Conservation (phyloP, 306 rosid species). For the Dryas octopetala region DNA sequence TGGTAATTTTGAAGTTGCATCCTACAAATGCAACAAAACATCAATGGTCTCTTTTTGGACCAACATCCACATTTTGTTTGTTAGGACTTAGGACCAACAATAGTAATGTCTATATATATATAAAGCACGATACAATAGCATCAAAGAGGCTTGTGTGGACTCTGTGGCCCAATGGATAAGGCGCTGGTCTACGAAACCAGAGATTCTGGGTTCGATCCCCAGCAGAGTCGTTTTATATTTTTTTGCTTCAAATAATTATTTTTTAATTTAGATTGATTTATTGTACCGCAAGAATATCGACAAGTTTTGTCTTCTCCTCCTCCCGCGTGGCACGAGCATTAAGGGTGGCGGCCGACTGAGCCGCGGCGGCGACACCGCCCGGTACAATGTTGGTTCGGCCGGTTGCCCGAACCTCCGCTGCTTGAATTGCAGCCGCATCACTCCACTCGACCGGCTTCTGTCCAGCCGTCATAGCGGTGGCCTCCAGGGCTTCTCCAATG, state of each 20-base stretch:
- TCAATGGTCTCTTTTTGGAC: neutral
- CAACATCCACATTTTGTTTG: too few species aligned
- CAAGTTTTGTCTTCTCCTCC: conserved; percentile 61
- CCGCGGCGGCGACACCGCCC: conserved; percentile 64
- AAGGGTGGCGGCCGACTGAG: conserved; percentile 68
- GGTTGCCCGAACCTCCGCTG: conserved; percentile 68
- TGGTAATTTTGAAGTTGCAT: conserved; percentile 54
- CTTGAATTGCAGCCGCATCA: conserved; percentile 75
- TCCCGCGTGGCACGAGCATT: conserved; percentile 48
- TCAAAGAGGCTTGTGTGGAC: conserved; percentile 15
- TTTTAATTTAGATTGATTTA: too few species aligned
- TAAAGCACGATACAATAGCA: too few species aligned
- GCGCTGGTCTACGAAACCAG: conserved; percentile 99
- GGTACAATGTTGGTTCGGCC: conserved; percentile 62
- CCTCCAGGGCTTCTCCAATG: conserved; percentile 78
- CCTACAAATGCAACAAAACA: conserved; percentile 22
- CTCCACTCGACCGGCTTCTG: conserved; percentile 60
- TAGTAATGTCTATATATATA: too few species aligned
- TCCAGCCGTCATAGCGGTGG: conserved; percentile 52
- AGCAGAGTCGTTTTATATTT: conserved; percentile 40
- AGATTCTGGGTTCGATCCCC: conserved; percentile 99
- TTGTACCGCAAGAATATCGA: conserved; percentile 49
- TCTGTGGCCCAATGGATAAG: conserved; percentile 92
- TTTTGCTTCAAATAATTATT: too few species aligned
- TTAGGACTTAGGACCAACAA: too few species aligned